Conservation (phyloP, 2,329 filamentous ascomycete genomes). For the Pestalotiopsis sp. region DNA sequence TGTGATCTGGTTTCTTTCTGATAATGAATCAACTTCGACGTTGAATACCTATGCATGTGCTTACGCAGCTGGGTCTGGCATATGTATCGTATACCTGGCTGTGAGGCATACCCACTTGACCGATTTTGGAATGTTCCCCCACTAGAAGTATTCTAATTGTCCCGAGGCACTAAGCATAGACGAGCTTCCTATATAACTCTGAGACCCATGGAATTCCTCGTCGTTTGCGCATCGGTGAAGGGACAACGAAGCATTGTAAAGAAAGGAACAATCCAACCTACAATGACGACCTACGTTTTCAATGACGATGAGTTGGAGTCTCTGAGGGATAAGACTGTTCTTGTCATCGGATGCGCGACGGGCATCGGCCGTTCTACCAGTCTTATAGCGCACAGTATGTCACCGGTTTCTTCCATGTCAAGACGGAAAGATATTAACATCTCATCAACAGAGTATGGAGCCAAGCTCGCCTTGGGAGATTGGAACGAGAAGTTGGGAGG, state of each 20-base stretch:
- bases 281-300: slow-evolving; percentile 2
- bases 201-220: neutral
- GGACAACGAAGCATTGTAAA: no score
- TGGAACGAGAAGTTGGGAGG: neutral
- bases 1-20: no score
- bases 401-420: neutral
- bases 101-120: neutral
- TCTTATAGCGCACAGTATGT: neutral
- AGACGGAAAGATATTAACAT: neutral
- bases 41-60: no score
- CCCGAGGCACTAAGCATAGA: no score
- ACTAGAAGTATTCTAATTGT: neutral
- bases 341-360: neutral
- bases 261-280: neutral
- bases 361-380: neutral
- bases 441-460: neutral
- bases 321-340: neutral
- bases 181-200: neutral
- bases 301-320: slow-evolving; percentile 1
- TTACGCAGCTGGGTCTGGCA: no score
- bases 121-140: neutral
- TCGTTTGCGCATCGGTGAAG: no score
- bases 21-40: no score
- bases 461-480: slow-evolving; percentile 3
- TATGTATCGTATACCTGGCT: neutral